Evolutionary conservation across 2,329 filamentous ascomycete genomes (phyloP).

Genomic region (Botrytis galanthina): DNA sequence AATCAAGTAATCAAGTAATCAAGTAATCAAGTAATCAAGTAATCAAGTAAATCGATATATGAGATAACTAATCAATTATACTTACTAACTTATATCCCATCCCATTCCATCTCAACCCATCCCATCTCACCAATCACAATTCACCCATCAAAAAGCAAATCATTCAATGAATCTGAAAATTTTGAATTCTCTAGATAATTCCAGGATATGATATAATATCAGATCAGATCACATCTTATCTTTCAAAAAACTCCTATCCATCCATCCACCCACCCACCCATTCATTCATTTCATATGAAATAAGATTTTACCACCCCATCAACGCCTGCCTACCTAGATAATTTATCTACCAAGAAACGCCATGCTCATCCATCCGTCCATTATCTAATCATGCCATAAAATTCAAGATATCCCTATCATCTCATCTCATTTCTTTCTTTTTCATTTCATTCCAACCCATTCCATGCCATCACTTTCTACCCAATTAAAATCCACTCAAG

Average conservation of each 20-base stretch:
- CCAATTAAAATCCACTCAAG: background rate
- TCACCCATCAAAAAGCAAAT: background rate
- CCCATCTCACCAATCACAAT: too few relatives aligned
- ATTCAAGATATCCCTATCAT: background rate
- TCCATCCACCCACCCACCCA: background rate
- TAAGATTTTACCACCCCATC: background rate
- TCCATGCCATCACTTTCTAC: background rate
- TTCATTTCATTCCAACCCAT: background rate
- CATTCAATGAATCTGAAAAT: background rate
- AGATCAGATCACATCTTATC: background rate
- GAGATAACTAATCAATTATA: too few relatives aligned
- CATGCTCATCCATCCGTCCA: background rate
- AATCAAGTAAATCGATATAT: too few relatives aligned
- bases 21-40: too few relatives aligned
- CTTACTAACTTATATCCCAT: too few relatives aligned
- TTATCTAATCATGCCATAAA: conserved; percentile 1
- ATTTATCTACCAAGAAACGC: background rate
- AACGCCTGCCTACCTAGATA: conserved; percentile 6
- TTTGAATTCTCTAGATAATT: background rate
- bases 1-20: too few relatives aligned
- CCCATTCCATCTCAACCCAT: too few relatives aligned
- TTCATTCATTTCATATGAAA: background rate
- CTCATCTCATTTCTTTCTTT: background rate
- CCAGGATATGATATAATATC: background rate
- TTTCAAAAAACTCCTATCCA: background rate